phyloP scores from a whole-genome alignment of 345 rosid genomes.

The Murraya paniculata region DNA sequence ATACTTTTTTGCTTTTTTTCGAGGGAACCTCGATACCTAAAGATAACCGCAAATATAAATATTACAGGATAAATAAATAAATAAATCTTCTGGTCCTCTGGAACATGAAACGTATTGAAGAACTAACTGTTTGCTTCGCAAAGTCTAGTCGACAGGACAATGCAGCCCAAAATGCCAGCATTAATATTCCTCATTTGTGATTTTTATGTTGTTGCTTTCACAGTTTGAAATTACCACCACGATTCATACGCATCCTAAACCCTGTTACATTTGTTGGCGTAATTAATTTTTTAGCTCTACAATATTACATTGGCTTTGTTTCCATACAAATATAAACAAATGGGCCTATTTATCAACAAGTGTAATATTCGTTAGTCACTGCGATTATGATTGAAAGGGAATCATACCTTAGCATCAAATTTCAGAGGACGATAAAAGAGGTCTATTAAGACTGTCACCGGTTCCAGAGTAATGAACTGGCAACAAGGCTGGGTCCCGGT shows the following conservation, averaged over 20 bases:
- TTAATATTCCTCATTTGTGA: conserved; percentile 10
- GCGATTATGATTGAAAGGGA: background rate
- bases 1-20: too few species aligned
- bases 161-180: background rate
- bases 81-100: background rate
- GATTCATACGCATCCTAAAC: background rate
- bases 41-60: too few species aligned
- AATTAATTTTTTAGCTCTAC: background rate
- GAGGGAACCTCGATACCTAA: too few species aligned
- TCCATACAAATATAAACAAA: background rate
- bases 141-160: conserved; percentile 25
- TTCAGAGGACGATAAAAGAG: conserved; percentile 57
- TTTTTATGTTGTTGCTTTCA: conserved; percentile 18
- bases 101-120: background rate
- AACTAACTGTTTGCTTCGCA: background rate
- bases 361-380: background rate
- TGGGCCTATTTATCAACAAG: background rate
- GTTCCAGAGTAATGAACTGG: conserved; percentile 53
- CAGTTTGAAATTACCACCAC: conserved; percentile 26
- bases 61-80: background rate
- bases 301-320: conserved; percentile 10
- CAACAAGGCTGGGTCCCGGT: conserved; percentile 75
- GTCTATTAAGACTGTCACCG: conserved; percentile 53
- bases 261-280: background rate
- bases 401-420: conserved; percentile 34